phyloP scores from a whole-genome alignment of 2,329 filamentous ascomycete genomes.

The Elsinoe ampelina region DNA sequence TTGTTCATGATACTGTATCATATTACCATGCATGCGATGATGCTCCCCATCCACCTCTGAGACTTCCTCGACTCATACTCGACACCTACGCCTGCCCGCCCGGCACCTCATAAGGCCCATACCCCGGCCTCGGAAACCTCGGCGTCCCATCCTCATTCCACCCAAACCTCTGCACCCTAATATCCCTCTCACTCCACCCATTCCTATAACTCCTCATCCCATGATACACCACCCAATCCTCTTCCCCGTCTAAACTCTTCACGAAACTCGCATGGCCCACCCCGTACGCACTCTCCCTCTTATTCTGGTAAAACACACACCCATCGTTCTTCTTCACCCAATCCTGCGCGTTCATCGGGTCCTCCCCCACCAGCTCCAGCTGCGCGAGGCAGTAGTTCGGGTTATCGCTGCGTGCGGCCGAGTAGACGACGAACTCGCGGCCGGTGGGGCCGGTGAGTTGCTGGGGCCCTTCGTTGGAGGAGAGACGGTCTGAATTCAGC shows the following conservation, averaged over 20 bases:
- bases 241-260: constrained; percentile 38
- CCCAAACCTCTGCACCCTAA: constrained; percentile 39
- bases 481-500: constrained; percentile 30
- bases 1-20: neutral
- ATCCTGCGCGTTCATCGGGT: constrained; percentile 41
- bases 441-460: constrained; percentile 42
- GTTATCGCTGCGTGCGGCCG: constrained; percentile 42
- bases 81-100: constrained; percentile 22
- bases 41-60: neutral
- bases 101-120: constrained; percentile 38
- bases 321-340: constrained; percentile 41
- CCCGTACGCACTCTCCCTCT: constrained; percentile 36
- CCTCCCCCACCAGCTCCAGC: constrained; percentile 40
- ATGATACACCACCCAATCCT: constrained; percentile 47
- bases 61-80: neutral
- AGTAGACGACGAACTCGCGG: constrained; percentile 42
- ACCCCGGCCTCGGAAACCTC: constrained; percentile 40
- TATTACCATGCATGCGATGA: neutral
- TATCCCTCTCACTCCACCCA: constrained; percentile 40
- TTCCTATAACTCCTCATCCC: constrained; percentile 41
- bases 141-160: constrained; percentile 42
- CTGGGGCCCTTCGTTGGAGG: constrained; percentile 43
- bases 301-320: constrained; percentile 43
- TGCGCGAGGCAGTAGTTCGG: constrained; percentile 45
- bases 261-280: constrained; percentile 45